Evolutionary conservation across 768 basidiomycete genomes (phyloP), one percentile per base, ranked within the genome.

Genomic region (Exidia glandulosa): DNA sequence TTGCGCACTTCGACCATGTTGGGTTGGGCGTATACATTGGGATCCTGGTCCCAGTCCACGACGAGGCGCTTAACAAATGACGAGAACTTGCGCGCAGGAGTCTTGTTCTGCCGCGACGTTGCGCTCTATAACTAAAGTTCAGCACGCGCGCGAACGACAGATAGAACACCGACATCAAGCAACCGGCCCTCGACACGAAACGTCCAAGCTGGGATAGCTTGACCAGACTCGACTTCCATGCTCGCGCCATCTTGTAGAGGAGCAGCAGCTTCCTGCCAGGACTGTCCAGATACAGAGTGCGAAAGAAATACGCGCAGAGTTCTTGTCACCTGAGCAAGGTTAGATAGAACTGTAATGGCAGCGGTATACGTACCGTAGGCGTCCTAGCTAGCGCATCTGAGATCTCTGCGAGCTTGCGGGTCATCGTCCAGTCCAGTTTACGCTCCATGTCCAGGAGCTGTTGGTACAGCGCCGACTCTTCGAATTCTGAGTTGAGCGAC

Each of bases 341-440:
- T n/a, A n/a, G n/a, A n/a, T n/a, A n/a, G n/a, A n/a, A n/a, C n/a
- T 94, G 62, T 3, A 33, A 52, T 19, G 30, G 9, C 27, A 19
- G 0, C 54, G 25, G 34, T n/a, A 5, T 3, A 71, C 78, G 62
- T 63, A 91, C 93, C 3, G 84, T 82, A 23, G 87, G 83, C 33
- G 81, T 84, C 60, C 86, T 80, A 25, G 81, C 80, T 52, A 94
- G 69, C n/a, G 91, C 84, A 68, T 97, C 94, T 68, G 93, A 89
- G 32, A 97, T 85, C 69, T 97, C 94, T 10, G 87, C 87, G 65
- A 81, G 84, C 73, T 95, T 95, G 69, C 94, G 79, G 69, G 84
- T 85, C 78, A 94, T 87, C 3, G 92, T 94, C 94, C 94, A 96
- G 71, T 97, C 94, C 16, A 97, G 75, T 69, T 87, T 90, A 60